phyloP scores from a whole-genome alignment of 225 moss, liverwort and hornwort genomes.

The Asterella californica region DNA sequence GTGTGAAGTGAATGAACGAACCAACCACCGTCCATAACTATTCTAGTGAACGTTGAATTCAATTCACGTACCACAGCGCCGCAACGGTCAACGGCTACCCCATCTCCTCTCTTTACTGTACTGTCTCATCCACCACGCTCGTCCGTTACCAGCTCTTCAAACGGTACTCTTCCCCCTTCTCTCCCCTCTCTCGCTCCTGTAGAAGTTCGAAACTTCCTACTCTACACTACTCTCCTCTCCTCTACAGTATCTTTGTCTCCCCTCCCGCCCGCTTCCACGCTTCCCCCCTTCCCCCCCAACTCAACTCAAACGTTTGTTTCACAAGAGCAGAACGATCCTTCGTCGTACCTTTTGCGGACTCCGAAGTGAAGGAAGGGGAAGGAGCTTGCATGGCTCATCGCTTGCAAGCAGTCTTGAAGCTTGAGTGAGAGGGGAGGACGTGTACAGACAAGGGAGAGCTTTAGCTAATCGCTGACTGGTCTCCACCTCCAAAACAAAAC shows the following conservation, averaged over 20 bases:
- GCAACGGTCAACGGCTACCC: neutral
- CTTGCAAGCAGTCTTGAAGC: neutral
- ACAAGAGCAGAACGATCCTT: neutral
- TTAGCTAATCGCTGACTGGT: neutral
- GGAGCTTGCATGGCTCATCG: neutral
- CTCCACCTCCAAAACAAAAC: neutral
- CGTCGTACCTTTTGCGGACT: neutral
- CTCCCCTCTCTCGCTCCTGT: neutral
- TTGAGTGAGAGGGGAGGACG: neutral
- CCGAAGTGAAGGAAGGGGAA: no score
- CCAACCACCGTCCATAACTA: no score
- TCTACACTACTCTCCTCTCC: neutral
- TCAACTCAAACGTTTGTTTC: neutral
- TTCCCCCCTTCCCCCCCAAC: no score
- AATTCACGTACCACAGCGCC: no score
- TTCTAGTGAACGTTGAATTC: no score
- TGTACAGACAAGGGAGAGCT: neutral
- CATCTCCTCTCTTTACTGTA: no score
- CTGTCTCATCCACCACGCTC: neutral
- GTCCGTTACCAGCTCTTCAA: neutral
- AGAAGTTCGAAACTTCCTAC: slow-evolving; percentile 3
- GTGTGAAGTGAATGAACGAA: no score
- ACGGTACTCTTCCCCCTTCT: slow-evolving; percentile 4
- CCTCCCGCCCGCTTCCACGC: neutral
- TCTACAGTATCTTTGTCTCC: neutral